These are phyloP conservation scores for Penicillium palitans DNA, from an alignment of 2,329 filamentous ascomycete species.

Conservation along the genomic window DNA sequence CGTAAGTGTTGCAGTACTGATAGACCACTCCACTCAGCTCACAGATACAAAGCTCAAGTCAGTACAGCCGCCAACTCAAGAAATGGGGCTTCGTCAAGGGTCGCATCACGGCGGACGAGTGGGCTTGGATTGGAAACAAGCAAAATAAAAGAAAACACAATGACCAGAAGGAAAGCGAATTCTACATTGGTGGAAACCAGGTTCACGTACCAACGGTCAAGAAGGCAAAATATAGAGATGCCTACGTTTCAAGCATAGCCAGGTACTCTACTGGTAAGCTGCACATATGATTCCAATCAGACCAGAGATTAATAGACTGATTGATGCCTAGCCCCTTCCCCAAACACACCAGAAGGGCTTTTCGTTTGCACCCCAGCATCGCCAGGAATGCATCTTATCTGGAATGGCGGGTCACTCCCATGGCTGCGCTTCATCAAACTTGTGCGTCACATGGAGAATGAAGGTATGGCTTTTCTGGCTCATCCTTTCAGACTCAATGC, in stretches of 20 bases:
- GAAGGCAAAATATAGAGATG: constrained; percentile 5
- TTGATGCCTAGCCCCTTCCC: neutral
- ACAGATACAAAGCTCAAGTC: neutral
- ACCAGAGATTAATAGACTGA: neutral
- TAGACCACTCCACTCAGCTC: neutral
- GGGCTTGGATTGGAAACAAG: constrained; percentile 11
- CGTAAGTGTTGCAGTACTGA: constrained; percentile 4
- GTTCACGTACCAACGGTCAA: constrained; percentile 5
- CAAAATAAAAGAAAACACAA: constrained; percentile 16
- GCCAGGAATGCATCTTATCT: constrained; percentile 10
- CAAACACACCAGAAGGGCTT: constrained; percentile 19
- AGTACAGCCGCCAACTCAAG: constrained; percentile 1
- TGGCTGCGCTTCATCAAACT: constrained; percentile 17
- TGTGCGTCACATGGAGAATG: neutral
- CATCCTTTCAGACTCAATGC: neutral
- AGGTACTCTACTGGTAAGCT: neutral
- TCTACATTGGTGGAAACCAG: constrained; percentile 14
- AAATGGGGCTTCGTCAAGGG: neutral
- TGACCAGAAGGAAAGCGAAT: constrained; percentile 20
- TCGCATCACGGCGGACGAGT: neutral
- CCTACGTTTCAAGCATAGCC: neutral
- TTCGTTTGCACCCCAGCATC: constrained; percentile 20
- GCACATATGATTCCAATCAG: neutral
- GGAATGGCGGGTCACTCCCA: constrained; percentile 15
- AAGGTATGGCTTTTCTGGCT: neutral